Conservation (phyloP, 2,329 filamentous ascomycete species). For the Cryphonectria nitschkei region DNA sequence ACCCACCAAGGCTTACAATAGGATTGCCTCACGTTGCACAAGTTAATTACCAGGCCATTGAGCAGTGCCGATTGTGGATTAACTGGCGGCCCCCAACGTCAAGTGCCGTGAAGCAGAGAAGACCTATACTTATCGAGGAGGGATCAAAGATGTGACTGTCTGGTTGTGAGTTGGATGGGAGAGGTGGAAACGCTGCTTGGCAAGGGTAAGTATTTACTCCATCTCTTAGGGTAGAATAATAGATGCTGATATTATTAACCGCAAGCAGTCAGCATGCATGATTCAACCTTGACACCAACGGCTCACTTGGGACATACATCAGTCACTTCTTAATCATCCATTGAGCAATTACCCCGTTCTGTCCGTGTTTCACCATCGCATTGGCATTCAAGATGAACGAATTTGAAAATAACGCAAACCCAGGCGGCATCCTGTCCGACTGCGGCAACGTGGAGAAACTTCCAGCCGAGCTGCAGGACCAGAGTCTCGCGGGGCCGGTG, state of each 20-base stretch:
- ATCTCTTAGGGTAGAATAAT: not conserved
- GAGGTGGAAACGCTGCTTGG: not conserved
- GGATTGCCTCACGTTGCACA: not conserved
- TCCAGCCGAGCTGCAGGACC: conserved; percentile 43
- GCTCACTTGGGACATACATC: not conserved
- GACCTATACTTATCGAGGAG: not conserved
- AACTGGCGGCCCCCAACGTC: not conserved
- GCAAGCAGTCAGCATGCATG: not conserved
- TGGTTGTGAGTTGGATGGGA: not conserved
- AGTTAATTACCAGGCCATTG: not conserved
- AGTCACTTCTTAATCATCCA: not conserved
- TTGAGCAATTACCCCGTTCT: not conserved
- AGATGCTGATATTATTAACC: not conserved
- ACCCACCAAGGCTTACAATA: not conserved
- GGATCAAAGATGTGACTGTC: not conserved
- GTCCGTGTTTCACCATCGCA: not conserved
- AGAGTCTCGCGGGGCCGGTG: conserved; percentile 51
- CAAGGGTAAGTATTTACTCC: too few species aligned
- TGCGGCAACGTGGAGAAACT: conserved; percentile 53
- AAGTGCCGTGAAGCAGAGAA: not conserved
- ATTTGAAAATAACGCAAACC: conserved; percentile 58
- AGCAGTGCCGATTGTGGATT: not conserved
- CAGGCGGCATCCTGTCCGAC: conserved; percentile 57
- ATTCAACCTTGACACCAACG: not conserved
- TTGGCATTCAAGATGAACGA: conserved; percentile 43